Evolutionary conservation across 2,329 filamentous ascomycete species (phyloP), one percentile per base, ranked within the genome.

Genomic region (Trichophyton mentagrophytes): DNA sequence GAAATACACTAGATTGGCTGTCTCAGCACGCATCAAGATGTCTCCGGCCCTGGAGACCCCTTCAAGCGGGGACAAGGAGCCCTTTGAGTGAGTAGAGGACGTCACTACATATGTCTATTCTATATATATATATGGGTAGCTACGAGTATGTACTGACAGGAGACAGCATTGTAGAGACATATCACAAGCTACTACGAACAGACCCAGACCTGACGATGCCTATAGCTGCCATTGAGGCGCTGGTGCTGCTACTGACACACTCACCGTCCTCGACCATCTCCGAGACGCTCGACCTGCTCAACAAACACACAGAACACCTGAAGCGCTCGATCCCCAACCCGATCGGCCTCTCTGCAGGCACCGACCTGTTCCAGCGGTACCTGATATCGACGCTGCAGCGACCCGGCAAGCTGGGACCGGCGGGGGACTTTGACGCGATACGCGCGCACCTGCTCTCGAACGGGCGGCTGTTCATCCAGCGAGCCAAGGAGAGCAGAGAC

Each of bases 341-440:
- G 13, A 89, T 97, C 61, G 92, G 91, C 3, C 84, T 97, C 15
- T 90, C 89, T 57, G 93, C 95, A 60, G 93, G 93, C 68, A 96
- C 91, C 63, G 91, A 96, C 73, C 84, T 97, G 62, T 97, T 99
- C 79, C 88, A 93, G 72, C 87, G 92, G 71, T 97, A 95, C 75
- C 84, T 99, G 67, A 87, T 96, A 69, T 85, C 85, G 61, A 90
- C 82, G 20, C 73, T 86, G 67, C 81, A 85, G 71, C 74, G 80
- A 63, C 78, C 82, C 15, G 67, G 80, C 27, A 66, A 78, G 65
- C 70, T 79, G 5, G 78, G 78, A 22, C 77, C 79, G 1, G 75
- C 75, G 8, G 80, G 79, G n/a, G 85, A 88, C 70, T 97, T 97
- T 73, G 88, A 91, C 64, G 84, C 86, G 58, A 87, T 95, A 61